A percentile compares a stretch with the other conserved stretches of the same genome.
Evolutionary conservation across 2,329 filamentous ascomycete species (phyloP).

Genomic region (Aspergillus jensenii): DNA sequence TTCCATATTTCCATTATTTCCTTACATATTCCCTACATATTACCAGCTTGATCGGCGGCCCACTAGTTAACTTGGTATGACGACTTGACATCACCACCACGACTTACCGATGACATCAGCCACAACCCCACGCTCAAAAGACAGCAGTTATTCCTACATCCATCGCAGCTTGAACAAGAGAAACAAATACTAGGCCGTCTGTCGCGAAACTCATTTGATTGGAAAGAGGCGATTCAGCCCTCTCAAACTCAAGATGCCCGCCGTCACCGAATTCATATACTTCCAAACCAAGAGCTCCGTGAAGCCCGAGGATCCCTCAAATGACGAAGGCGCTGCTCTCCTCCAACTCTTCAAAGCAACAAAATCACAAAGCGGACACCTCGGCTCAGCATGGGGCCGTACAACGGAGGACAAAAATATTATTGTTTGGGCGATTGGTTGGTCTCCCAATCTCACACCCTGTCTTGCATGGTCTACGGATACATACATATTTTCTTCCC

Average conservation of each 20-base stretch:
- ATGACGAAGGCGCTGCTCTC: constrained; percentile 32
- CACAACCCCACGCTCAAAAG: neutral
- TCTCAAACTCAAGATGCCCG: constrained; percentile 22
- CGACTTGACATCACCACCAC: constrained; percentile 4
- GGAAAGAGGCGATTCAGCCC: no score
- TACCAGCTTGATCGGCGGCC: neutral
- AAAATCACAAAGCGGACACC: constrained; percentile 35
- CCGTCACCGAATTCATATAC: constrained; percentile 37
- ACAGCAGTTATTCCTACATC: neutral
- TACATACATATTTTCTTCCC: neutral
- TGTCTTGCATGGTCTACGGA: neutral
- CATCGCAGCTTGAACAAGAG: neutral
- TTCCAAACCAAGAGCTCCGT: constrained; percentile 38
- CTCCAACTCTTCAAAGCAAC: constrained; percentile 27
- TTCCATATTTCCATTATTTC: neutral
- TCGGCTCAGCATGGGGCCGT: constrained; percentile 38
- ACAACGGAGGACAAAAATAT: constrained; percentile 36
- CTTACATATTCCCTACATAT: neutral
- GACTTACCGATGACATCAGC: constrained; percentile 4
- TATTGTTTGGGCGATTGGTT: constrained; percentile 40
- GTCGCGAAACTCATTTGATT: neutral
- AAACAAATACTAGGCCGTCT: neutral
- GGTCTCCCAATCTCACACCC: neutral
- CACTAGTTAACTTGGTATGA: neutral
- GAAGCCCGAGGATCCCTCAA: constrained; percentile 38